phyloP scores from a whole-genome alignment of 2,329 filamentous ascomycete species.

The Cyphellophora europaea region DNA sequence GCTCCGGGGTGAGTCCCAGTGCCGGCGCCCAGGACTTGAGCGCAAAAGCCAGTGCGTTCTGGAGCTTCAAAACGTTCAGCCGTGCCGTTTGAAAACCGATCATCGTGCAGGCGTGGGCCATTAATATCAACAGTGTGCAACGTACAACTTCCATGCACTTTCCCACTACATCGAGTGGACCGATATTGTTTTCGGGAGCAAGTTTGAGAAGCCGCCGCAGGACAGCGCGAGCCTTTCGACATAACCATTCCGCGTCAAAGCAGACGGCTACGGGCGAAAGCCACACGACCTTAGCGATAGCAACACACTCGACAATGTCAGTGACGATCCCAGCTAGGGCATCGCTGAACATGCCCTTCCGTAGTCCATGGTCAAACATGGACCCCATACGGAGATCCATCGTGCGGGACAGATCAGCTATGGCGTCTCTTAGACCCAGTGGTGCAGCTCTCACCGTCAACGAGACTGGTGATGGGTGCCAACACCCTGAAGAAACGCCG shows the following conservation, averaged over 20 bases:
- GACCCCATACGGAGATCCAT: conserved; percentile 14
- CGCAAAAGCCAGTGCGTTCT: conserved; percentile 5
- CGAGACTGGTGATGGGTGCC: conserved; percentile 5
- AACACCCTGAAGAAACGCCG: background rate
- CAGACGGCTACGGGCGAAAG: conserved; percentile 14
- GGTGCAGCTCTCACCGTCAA: conserved; percentile 4
- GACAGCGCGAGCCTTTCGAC: conserved; percentile 13
- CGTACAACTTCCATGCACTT: conserved; percentile 10
- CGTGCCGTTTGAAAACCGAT: conserved; percentile 13
- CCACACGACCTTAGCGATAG: conserved; percentile 17
- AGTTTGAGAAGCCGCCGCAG: conserved; percentile 10
- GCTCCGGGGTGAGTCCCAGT: conserved; percentile 9
- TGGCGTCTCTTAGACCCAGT: conserved; percentile 10
- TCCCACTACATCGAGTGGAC: conserved; percentile 6
- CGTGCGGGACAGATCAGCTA: conserved; percentile 10
- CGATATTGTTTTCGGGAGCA: conserved; percentile 9
- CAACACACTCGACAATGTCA: conserved; percentile 14
- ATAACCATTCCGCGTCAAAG: conserved; percentile 16
- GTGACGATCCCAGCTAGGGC: conserved; percentile 6
- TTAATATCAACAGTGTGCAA: conserved; percentile 10
- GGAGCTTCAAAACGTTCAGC: conserved; percentile 7
- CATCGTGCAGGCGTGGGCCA: conserved; percentile 15
- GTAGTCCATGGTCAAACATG: conserved; percentile 6
- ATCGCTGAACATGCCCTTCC: conserved; percentile 6
- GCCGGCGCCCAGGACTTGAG: conserved; percentile 11